These are phyloP conservation scores for Leccinum obscurum DNA, from an alignment of 768 basidiomycete genomes.

Conservation along the genomic window DNA sequence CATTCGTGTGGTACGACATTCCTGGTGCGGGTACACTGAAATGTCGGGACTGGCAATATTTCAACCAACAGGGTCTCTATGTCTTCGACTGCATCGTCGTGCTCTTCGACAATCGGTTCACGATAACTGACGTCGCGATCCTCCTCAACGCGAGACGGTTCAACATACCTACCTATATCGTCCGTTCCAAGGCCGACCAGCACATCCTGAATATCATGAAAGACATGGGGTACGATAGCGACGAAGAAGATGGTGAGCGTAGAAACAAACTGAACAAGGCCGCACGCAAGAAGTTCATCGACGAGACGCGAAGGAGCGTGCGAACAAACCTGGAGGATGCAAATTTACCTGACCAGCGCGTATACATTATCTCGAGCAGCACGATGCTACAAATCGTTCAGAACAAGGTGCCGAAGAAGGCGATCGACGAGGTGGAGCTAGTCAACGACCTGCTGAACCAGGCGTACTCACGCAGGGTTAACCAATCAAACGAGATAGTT, in stretches of 20 bases:
- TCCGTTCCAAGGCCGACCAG: slow-evolving; percentile 40
- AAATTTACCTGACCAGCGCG: slow-evolving; percentile 22
- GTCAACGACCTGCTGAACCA: too few relatives aligned
- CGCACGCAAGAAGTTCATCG: slow-evolving; percentile 25
- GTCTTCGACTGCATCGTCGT: slow-evolving; percentile 38
- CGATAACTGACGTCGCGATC: slow-evolving; percentile 35
- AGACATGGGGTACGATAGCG: slow-evolving; percentile 25
- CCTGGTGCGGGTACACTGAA: slow-evolving; percentile 37
- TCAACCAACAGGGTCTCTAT: slow-evolving; percentile 37
- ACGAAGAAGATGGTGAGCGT: slow-evolving; percentile 16
- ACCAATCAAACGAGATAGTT: not conserved
- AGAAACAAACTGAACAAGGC: slow-evolving; percentile 8
- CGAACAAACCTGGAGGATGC: slow-evolving; percentile 19
- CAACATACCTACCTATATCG: slow-evolving; percentile 35
- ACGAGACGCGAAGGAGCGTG: slow-evolving; percentile 22
- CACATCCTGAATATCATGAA: slow-evolving; percentile 28
- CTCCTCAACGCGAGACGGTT: slow-evolving; percentile 31
- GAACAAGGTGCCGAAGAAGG: too few relatives aligned
- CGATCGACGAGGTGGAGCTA: too few relatives aligned
- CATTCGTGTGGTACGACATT: slow-evolving; percentile 37
- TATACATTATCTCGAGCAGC: slow-evolving; percentile 28
- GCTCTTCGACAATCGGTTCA: slow-evolving; percentile 35
- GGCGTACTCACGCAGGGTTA: too few relatives aligned
- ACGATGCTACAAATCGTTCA: too few relatives aligned
- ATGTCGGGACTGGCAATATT: slow-evolving; percentile 38